Base-by-base conservation (phyloP, 2,329 filamentous ascomycete species). In the Venturia oleaginea region DNA sequence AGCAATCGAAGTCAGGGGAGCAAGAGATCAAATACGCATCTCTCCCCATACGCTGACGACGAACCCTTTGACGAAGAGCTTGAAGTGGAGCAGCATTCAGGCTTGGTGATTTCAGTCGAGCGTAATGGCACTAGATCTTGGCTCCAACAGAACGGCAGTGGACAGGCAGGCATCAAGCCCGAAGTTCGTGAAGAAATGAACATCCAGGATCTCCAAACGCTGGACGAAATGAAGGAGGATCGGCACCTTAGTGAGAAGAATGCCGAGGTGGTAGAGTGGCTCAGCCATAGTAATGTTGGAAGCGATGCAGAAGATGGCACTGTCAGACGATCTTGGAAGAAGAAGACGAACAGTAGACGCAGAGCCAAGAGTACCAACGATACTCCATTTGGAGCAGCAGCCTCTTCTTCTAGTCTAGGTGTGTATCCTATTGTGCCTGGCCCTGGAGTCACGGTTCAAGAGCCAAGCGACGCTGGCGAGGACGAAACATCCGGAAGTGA, bases 191-290 rank as follows among this genome's bases (percentile, higher is more conserved):
- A 74, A 37, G 68, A 71, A 38, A 70, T 79, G 67, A 72, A 71
- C 4, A 71, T 80, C 63, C 72, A 74, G 19, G 76, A 76, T 57
- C 74, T 82, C 4, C 76, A 76, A 17, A 83, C 77, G 60, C 73
- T 83, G 8, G 80, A 82, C 59, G 81, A 85, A 32, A 72, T 83
- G 60, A 76, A 79, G 59, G 73, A 78, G 54, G 73, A 78, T 65
- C 76, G 79, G 61, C 73, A 78, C 40, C 72, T 77, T 38, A 76
- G 78, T 3, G 79, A 83, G 61, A 83, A 79, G 68, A 83, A 83
- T 65, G 74, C 77, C 10, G 80, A 83, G 63, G 82, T 85, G 40
- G 75, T 77, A 62, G 74, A 77, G 27, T 85, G 83, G 83, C 76
- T 83, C 3, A 77, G 73, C 17, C 76, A 73, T 62, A 77, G 73